Percentiles rank a stretch among this genome's conserved stretches.
Evolutionary conservation across 371 early-diverging fungal species (phyloP).

Genomic region (Globomyces sp.): DNA sequence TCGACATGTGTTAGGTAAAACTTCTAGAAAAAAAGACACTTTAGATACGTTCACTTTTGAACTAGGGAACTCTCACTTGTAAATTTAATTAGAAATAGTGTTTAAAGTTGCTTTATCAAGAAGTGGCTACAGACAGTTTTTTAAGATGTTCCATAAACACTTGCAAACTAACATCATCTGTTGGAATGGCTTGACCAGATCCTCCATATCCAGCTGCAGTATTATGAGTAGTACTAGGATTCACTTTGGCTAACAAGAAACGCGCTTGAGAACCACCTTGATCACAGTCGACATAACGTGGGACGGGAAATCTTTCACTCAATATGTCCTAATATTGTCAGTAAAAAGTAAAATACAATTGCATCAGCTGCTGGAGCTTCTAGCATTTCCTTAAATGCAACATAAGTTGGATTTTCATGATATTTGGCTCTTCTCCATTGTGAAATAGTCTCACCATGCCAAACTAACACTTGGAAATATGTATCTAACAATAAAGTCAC

Average conservation of each 20-base stretch:
- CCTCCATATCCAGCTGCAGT: conserved; percentile 55
- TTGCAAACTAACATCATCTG: conserved; percentile 97
- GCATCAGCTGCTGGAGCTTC: conserved; percentile 90
- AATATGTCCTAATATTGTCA: conserved; percentile 70
- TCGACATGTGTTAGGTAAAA: no score
- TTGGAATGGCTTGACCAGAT: conserved; percentile 85
- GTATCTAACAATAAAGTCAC: conserved; percentile 97
- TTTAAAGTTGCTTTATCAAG: conserved; percentile 1
- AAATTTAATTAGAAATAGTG: no score
- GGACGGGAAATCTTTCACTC: conserved; percentile 95
- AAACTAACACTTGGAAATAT: conserved; percentile 96
- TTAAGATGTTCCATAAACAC: conserved; percentile 96
- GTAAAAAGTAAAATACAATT: conserved; percentile 44
- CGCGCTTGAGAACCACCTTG: conserved; percentile 99
- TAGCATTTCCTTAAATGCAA: conserved; percentile 89
- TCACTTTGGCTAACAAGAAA: conserved; percentile 97
- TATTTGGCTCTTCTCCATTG: conserved; percentile 92
- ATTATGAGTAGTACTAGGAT: conserved; percentile 96
- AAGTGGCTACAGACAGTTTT: conserved; percentile 62
- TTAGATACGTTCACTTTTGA: no score
- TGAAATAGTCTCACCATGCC: conserved; percentile 91
- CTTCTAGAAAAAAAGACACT: no score
- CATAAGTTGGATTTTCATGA: conserved; percentile 89
- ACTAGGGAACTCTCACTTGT: no score
- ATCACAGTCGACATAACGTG: conserved; percentile 97